A percentile compares a stretch with the other conserved stretches of the same genome.
Conservation (phyloP, 768 basidiomycete species). For the Rhizopogon vinicolor region DNA sequence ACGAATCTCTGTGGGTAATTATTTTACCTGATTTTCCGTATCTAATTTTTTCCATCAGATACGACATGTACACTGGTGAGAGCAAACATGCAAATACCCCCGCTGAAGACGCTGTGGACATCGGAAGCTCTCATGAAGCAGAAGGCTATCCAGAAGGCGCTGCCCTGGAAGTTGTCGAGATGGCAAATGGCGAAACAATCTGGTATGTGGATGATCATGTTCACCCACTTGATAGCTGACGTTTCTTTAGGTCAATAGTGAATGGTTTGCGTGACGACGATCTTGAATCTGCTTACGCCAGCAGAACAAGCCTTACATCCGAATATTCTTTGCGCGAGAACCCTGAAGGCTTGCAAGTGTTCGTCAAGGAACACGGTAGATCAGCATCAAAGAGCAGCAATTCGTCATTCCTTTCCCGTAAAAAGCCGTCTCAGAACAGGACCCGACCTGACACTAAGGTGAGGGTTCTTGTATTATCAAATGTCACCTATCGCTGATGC, state of each 20-base stretch:
- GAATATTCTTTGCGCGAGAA: conserved; percentile 56
- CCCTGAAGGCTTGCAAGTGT: conserved; percentile 56
- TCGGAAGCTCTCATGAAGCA: conserved; percentile 14
- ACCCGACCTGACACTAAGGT: conserved; percentile 84
- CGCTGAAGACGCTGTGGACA: conserved; percentile 31
- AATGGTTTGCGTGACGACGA: conserved; percentile 80
- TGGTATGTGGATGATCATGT: conserved; percentile 47
- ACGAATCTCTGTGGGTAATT: conserved; percentile 71
- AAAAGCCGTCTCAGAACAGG: conserved; percentile 49
- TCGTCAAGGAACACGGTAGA: conserved; percentile 72
- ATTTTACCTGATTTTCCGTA: conserved; percentile 9
- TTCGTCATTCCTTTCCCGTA: conserved; percentile 54
- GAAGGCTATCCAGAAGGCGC: conserved; percentile 39
- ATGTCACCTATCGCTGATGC: background rate
- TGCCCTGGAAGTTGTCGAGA: conserved; percentile 74
- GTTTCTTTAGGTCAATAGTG: conserved; percentile 59
- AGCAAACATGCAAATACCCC: conserved; percentile 31
- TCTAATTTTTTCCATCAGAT: conserved; percentile 40
- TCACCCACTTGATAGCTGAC: background rate
- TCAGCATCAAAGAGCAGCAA: conserved; percentile 63
- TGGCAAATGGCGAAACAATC: conserved; percentile 85
- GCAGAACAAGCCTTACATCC: conserved; percentile 69
- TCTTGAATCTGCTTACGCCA: conserved; percentile 60
- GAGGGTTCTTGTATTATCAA: conserved; percentile 17
- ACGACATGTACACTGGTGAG: conserved; percentile 77